A percentile compares a stretch with the other conserved stretches of the same genome.
These are phyloP conservation scores for Salix udensis DNA, from an alignment of 345 rosid genomes.

Conservation along the genomic window DNA sequence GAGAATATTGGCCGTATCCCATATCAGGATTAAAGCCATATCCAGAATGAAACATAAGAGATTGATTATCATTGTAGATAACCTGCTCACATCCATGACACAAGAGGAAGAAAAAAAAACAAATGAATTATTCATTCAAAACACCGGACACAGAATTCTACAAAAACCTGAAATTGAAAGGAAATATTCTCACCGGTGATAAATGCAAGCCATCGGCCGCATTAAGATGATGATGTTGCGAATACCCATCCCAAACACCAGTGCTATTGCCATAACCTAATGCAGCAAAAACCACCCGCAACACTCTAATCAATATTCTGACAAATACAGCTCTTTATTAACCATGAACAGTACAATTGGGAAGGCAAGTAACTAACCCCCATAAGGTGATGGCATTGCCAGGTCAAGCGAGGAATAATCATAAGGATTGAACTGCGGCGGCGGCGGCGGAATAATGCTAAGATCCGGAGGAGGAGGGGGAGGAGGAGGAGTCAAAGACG, in stretches of 20 bases:
- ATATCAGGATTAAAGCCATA: conserved; percentile 52
- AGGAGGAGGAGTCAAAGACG: not conserved
- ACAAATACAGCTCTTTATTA: not conserved
- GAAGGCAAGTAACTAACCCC: conserved; percentile 27
- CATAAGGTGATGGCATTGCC: conserved; percentile 18
- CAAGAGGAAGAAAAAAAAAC: conserved; percentile 3
- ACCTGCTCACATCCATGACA: conserved; percentile 29
- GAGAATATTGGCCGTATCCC: conserved; percentile 48
- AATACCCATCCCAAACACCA: conserved; percentile 48
- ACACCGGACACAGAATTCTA: not conserved
- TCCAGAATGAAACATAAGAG: conserved; percentile 50
- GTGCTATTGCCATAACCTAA: conserved; percentile 44
- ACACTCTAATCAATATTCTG: not conserved
- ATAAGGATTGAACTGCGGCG: conserved; percentile 22
- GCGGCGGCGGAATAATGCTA: conserved; percentile 14
- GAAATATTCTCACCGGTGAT: conserved; percentile 44
- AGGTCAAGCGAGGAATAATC: conserved; percentile 30
- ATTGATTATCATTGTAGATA: conserved; percentile 52
- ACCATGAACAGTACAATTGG: not conserved
- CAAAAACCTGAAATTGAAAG: not conserved
- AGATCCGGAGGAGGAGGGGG: conserved; percentile 22
- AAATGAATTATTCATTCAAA: not conserved
- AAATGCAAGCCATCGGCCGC: conserved; percentile 51
- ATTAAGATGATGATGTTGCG: conserved; percentile 32
- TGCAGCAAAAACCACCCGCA: conserved; percentile 10